Conservation (phyloP, 2,329 filamentous ascomycete species). For the Colletotrichum navitas region DNA sequence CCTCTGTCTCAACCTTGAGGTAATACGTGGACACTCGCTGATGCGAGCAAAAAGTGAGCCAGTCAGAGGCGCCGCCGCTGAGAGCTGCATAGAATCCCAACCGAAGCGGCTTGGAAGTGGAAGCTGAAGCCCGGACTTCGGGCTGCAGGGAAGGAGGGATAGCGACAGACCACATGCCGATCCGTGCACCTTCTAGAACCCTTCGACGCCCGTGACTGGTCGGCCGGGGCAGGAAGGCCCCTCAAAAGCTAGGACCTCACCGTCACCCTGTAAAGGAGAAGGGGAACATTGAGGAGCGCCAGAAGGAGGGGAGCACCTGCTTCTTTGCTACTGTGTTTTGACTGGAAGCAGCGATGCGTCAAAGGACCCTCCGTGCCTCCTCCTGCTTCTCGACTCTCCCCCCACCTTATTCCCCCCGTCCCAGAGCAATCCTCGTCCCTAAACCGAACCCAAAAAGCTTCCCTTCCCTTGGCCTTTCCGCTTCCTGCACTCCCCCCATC, state of each 20-base stretch:
- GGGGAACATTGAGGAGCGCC: slow-evolving; percentile 15
- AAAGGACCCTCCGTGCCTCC: slow-evolving; percentile 32
- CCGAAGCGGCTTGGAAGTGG: slow-evolving; percentile 43
- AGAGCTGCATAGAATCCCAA: slow-evolving; percentile 43
- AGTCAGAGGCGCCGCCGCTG: slow-evolving; percentile 29
- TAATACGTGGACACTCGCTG: not conserved
- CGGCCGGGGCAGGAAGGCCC: slow-evolving; percentile 35
- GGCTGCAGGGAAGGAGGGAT: slow-evolving; percentile 37
- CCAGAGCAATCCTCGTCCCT: slow-evolving; percentile 35
- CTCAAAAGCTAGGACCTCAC: slow-evolving; percentile 40
- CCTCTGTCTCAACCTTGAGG: not conserved
- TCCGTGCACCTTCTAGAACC: slow-evolving; percentile 45
- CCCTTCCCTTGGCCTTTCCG: slow-evolving; percentile 41
- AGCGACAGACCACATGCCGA: slow-evolving; percentile 19
- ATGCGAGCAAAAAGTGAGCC: slow-evolving; percentile 15
- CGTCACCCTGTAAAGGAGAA: slow-evolving; percentile 25
- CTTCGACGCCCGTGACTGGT: slow-evolving; percentile 44
- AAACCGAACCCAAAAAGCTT: slow-evolving; percentile 43
- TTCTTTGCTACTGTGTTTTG: slow-evolving; percentile 29
- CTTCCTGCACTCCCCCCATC: slow-evolving; percentile 30
- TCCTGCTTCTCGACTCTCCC: slow-evolving; percentile 20
- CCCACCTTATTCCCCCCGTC: slow-evolving; percentile 34
- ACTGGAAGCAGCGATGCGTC: slow-evolving; percentile 41
- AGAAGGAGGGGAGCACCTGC: slow-evolving; percentile 25
- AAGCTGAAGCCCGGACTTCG: slow-evolving; percentile 43